phyloP scores from a whole-genome alignment of 441 rosid species.

The Populus hybrid region DNA sequence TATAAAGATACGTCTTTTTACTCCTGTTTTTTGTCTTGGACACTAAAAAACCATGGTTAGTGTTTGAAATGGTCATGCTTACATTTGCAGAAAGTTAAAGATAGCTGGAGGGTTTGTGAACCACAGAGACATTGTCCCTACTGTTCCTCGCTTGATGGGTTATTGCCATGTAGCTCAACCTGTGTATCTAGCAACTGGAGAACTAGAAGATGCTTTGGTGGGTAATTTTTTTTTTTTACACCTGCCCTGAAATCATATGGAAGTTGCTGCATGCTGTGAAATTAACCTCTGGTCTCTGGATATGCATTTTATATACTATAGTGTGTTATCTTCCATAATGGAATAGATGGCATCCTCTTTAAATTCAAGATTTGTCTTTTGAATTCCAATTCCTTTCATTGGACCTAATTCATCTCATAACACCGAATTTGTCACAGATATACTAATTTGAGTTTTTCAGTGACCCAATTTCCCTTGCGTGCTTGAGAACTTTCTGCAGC shows the following conservation, averaged over 20 bases:
- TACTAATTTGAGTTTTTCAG: neutral
- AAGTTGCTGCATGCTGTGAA: neutral
- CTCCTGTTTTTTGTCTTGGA: neutral
- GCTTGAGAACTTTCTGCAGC: neutral
- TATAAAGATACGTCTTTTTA: too few species aligned
- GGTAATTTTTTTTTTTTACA: constrained; percentile 14
- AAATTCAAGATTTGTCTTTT: neutral
- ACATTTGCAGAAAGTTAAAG: constrained; percentile 72
- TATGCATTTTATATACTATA: neutral
- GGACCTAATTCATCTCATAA: neutral
- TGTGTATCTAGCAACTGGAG: constrained; percentile 77
- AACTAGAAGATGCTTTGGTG: constrained; percentile 57
- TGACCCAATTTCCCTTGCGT: neutral
- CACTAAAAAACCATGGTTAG: neutral
- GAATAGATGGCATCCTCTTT: neutral
- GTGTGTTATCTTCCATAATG: neutral
- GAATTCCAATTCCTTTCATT: neutral
- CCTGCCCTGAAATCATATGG: neutral
- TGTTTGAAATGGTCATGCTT: constrained; percentile 15
- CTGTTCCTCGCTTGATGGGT: constrained; percentile 95
- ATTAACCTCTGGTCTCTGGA: neutral
- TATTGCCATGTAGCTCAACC: constrained; percentile 98
- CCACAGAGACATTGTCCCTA: constrained; percentile 94
- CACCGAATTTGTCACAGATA: neutral
- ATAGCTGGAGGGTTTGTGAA: constrained; percentile 96